phyloP scores from a whole-genome alignment of 2,329 filamentous ascomycete species.

The Arthrobotrys musiformis region DNA sequence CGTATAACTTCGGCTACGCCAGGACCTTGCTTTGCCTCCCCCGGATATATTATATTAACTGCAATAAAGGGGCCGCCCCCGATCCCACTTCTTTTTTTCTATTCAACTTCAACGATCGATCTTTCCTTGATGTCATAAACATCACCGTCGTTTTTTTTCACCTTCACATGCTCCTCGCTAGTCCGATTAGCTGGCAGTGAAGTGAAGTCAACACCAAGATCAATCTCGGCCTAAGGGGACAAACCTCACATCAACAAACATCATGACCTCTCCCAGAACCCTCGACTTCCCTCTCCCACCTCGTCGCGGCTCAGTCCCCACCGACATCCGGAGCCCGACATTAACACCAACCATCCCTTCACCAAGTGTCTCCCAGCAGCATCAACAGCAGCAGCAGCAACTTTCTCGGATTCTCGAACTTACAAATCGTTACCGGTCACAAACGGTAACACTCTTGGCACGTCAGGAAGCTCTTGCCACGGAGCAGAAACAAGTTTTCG shows the following conservation, averaged over 20 bases:
- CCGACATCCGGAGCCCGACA: constrained; percentile 46
- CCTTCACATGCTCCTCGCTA: constrained; percentile 22
- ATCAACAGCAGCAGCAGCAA: constrained; percentile 50
- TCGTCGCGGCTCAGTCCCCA: constrained; percentile 34
- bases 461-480: constrained; percentile 43
- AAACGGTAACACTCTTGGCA: constrained; percentile 42
- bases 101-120: too few species aligned
- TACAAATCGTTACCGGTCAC: constrained; percentile 51
- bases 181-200: neutral
- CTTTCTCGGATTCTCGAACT: constrained; percentile 52
- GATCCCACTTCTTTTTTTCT: neutral
- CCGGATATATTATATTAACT: constrained; percentile 1
- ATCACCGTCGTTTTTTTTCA: neutral
- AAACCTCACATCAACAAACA: constrained; percentile 13
- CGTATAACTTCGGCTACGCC: constrained; percentile 7
- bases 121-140: constrained; percentile 37
- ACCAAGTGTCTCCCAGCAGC: neutral
- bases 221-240: constrained; percentile 13
- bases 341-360: neutral
- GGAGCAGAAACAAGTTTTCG: constrained; percentile 51
- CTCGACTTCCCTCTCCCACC: constrained; percentile 51
- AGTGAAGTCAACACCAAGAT: neutral
- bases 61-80: neutral
- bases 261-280: constrained; percentile 49
- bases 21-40: constrained; percentile 9